These are phyloP conservation scores for Mucor irregularis DNA, from an alignment of 371 early-diverging fungal genomes.

Conservation along the genomic window DNA sequence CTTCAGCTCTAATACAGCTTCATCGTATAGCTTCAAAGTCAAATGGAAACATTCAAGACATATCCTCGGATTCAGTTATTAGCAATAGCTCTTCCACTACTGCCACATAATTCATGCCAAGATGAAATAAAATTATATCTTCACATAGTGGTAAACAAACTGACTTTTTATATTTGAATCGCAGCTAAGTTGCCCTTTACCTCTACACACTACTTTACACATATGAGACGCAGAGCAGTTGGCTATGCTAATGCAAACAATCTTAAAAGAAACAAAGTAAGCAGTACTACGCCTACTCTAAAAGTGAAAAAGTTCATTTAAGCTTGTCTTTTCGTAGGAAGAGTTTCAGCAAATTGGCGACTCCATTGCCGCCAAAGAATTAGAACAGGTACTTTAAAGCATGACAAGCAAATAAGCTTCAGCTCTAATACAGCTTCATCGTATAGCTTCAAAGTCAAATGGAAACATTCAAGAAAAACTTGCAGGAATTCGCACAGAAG, in stretches of 20 bases:
- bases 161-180: neutral
- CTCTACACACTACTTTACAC: too few species aligned
- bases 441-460: constrained; percentile 67
- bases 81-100: neutral
- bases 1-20: neutral
- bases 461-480: constrained; percentile 72
- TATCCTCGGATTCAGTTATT: constrained; percentile 13
- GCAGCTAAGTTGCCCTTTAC: neutral
- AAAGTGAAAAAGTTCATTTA: too few species aligned
- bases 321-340: constrained; percentile 29
- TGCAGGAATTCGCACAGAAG: constrained; percentile 84
- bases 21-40: neutral
- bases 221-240: constrained; percentile 43
- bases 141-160: too few species aligned
- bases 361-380: constrained; percentile 55
- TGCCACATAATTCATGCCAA: neutral
- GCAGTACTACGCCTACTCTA: neutral
- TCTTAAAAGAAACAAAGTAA: constrained; percentile 34
- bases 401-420: neutral
- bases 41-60: constrained; percentile 33
- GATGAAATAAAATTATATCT: too few species aligned
- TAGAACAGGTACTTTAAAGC: constrained; percentile 63
- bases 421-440: neutral
- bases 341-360: constrained; percentile 59
- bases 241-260: constrained; percentile 37